Base-by-base conservation (phyloP, 345 rosid species). In the Gossypium longicalyx region DNA sequence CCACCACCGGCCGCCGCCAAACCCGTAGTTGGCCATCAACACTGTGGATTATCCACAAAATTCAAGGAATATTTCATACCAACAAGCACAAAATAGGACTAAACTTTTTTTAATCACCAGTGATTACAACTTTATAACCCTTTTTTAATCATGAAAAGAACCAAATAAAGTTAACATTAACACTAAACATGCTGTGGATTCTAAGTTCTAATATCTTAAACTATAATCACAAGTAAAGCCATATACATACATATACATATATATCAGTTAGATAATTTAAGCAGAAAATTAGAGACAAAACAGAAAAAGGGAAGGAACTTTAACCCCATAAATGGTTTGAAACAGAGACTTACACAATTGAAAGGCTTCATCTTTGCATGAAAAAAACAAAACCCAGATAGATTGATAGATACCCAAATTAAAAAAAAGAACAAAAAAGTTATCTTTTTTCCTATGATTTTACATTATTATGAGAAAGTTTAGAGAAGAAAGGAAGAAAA, bases 321-420 rank as follows among this genome's bases (percentile, higher is more conserved):
- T 47, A 52, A 44, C 52, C 29, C 17, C 22, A 41, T 51, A 43
- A 25, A 8, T 3, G 54, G 13, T 0, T 34, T 12, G n/a, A 74
- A 7, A n/a, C 43, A 72, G n/a, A 48, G 16, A 52, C 85, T 82
- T 81, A 86, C 87, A 72, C 34, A 79, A 48, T 49, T 70, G 63
- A 77, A 58, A 61, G 77, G 9, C 83, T 82, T 86, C 86, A 86
- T 86, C 17, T 64, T 75, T 74, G 49, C 65, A 58, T 73, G 20
- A 63, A 74, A 59, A 58, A 41, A 2, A 54, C 27, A 13, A 56
- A 54, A 63, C 29, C 51, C 41, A 16, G 53, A 19, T 45, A 66
- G 59, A 60, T 57, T 56, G 3, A 43, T 65, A 48, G 61, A 56
- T 45, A 16, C 22, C 63, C 56, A 34, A 72, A 52, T 54, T 34